Percentiles rank a stretch among this genome's conserved stretches.
Conservation (phyloP, 2,329 filamentous ascomycete species). For the Pseudogymnoascus sp. region DNA sequence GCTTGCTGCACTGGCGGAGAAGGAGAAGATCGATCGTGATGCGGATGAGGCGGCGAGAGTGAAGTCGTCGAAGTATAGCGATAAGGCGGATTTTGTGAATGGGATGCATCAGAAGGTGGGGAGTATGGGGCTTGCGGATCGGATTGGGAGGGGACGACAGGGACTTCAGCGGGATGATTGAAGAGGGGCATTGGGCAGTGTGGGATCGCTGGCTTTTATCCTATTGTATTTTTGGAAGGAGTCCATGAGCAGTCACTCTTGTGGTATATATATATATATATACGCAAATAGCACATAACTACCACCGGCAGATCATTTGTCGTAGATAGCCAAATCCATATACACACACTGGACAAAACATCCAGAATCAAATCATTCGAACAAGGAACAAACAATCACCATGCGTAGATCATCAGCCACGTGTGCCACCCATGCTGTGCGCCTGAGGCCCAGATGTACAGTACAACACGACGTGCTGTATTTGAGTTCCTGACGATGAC, state of each 20-base stretch:
- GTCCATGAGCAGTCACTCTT: not conserved
- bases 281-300: not conserved
- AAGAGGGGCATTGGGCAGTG: constrained; percentile 22
- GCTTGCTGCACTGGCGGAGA: constrained; percentile 58
- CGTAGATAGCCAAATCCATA: not conserved
- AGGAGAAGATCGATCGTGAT: constrained; percentile 58
- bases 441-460: not conserved
- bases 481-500: constrained; percentile 3
- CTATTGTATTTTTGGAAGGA: not conserved
- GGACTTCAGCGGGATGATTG: constrained; percentile 41
- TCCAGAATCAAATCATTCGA: not conserved
- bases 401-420: constrained; percentile 2
- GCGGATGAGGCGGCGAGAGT: constrained; percentile 60
- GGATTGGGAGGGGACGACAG: constrained; percentile 44
- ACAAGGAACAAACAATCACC: not conserved
- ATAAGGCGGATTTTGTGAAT: constrained; percentile 59
- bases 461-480: not conserved
- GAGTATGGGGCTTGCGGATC: constrained; percentile 45
- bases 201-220: not conserved
- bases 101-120: constrained; percentile 55
- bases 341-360: not conserved
- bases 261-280: not conserved
- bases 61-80: constrained; percentile 54
- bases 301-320: not conserved
- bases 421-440: constrained; percentile 3